Conservation (phyloP, 2,329 filamentous ascomycete species). For the Tolypocladium cylindrosporum region DNA sequence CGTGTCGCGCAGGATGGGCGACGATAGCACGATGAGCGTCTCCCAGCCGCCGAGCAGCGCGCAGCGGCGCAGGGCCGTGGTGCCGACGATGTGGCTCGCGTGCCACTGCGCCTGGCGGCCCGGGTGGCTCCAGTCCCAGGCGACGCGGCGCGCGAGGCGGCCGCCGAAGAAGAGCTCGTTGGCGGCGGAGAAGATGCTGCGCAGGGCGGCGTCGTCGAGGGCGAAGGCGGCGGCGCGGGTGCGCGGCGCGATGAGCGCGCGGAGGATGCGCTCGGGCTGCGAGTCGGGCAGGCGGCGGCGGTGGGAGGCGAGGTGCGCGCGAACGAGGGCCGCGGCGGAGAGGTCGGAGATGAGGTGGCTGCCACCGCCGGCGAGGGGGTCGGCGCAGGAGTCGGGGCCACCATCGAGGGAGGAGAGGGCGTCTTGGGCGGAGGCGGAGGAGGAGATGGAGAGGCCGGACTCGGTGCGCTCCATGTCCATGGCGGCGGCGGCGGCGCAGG, state of each 20-base stretch:
- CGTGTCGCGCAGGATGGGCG: constrained; percentile 44
- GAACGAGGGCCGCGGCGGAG: constrained; percentile 38
- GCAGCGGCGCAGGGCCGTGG: constrained; percentile 46
- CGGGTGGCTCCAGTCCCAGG: constrained; percentile 51
- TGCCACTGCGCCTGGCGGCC: constrained; percentile 33
- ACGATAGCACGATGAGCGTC: constrained; percentile 52
- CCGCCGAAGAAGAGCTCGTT: constrained; percentile 55
- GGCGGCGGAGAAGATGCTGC: constrained; percentile 48
- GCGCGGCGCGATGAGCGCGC: constrained; percentile 44
- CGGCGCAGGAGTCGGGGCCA: constrained; percentile 14
- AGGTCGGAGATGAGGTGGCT: constrained; percentile 29
- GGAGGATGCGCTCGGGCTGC: constrained; percentile 46
- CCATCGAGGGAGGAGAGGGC: constrained; percentile 18
- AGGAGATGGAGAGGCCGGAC: constrained; percentile 37
- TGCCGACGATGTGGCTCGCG: constrained; percentile 47
- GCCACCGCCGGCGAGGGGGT: background rate
- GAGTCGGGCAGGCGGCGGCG: constrained; percentile 36
- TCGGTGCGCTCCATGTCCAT: constrained; percentile 35
- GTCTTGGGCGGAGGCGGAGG: constrained; percentile 20
- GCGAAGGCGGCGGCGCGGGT: constrained; percentile 34
- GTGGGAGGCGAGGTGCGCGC: constrained; percentile 33
- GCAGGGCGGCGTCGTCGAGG: constrained; percentile 47
- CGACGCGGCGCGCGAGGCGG: constrained; percentile 44
- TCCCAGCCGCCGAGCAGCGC: constrained; percentile 42
- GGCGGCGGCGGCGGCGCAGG: constrained; percentile 4